Percentiles rank a stretch among this genome's conserved stretches.
phyloP scores from a whole-genome alignment of 2,329 filamentous ascomycete genomes.

The Phyllosticta citribraziliensis region DNA sequence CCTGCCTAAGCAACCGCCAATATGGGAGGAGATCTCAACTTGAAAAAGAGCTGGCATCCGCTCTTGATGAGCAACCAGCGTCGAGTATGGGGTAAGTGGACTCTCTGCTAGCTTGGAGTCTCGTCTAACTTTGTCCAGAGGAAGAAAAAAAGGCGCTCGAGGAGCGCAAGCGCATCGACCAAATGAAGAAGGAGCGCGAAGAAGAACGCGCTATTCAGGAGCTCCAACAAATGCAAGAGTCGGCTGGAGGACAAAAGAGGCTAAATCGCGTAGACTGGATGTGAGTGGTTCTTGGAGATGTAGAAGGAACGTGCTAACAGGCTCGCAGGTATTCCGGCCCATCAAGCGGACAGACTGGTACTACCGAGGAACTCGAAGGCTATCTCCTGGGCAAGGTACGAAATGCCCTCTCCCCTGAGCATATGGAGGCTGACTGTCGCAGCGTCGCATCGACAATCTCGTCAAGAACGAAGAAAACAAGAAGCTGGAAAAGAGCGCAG shows the following conservation, averaged over 20 bases:
- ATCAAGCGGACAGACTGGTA: constrained; percentile 55
- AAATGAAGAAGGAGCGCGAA: constrained; percentile 83
- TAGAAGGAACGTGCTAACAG: neutral
- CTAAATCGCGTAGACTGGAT: constrained; percentile 92
- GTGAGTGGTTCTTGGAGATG: constrained; percentile 25
- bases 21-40: constrained; percentile 92
- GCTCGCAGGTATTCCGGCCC: constrained; percentile 61
- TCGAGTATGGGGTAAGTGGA: constrained; percentile 56
- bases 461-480: constrained; percentile 73
- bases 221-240: constrained; percentile 79
- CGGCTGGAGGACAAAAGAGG: constrained; percentile 71
- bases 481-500: constrained; percentile 47
- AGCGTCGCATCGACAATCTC: constrained; percentile 73
- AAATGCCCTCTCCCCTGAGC: neutral
- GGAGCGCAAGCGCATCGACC: constrained; percentile 88
- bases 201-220: constrained; percentile 91
- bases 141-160: constrained; percentile 88
- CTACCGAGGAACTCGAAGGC: constrained; percentile 78
- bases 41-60: constrained; percentile 90
- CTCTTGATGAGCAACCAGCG: constrained; percentile 82
- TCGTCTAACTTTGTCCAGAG: constrained; percentile 30
- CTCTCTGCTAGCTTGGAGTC: too few species aligned
- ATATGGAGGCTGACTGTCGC: neutral
- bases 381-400: constrained; percentile 73
- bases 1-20: constrained; percentile 29